phyloP scores from a whole-genome alignment of 1,139 yeast genomes.

The Zygotorulaspora mrakii region DNA sequence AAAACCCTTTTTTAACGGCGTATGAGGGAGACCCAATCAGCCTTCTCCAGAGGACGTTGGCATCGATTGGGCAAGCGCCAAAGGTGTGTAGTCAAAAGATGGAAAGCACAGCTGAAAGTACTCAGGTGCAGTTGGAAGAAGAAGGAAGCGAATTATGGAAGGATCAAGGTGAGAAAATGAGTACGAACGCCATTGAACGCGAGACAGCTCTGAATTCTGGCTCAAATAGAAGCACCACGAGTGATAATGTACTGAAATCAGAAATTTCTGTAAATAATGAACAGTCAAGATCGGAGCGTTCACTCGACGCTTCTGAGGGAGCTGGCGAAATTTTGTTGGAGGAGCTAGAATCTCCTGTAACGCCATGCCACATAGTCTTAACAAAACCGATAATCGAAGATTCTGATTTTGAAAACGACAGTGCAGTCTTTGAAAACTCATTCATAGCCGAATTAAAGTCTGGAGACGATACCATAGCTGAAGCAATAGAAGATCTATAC shows the following conservation, averaged over 20 bases:
- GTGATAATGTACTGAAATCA: too few species aligned
- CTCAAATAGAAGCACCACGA: too few species aligned
- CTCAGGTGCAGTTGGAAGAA: background rate
- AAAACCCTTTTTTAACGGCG: conserved; percentile 17
- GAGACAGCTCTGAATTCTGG: too few species aligned
- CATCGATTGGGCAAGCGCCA: conserved; percentile 9
- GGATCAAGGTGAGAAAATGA: too few species aligned
- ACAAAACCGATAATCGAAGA: conserved; percentile 11
- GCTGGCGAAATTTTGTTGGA: conserved; percentile 6
- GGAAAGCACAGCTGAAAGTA: background rate
- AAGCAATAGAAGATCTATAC: background rate
- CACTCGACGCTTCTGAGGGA: too few species aligned
- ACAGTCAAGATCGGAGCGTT: too few species aligned
- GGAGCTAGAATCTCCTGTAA: conserved; percentile 5
- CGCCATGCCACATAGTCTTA: conserved; percentile 1
- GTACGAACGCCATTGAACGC: too few species aligned
- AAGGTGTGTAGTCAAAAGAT: background rate
- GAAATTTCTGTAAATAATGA: too few species aligned
- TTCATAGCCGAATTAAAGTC: background rate
- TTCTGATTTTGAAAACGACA: background rate
- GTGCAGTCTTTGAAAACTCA: background rate
- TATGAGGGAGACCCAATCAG: conserved; percentile 7
- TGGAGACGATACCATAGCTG: background rate
- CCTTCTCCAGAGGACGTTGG: conserved; percentile 15
- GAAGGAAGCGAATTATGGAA: too few species aligned